Conservation (phyloP, 495 filamentous ascomycete species). For the Polyplosphaeria fusca region DNA sequence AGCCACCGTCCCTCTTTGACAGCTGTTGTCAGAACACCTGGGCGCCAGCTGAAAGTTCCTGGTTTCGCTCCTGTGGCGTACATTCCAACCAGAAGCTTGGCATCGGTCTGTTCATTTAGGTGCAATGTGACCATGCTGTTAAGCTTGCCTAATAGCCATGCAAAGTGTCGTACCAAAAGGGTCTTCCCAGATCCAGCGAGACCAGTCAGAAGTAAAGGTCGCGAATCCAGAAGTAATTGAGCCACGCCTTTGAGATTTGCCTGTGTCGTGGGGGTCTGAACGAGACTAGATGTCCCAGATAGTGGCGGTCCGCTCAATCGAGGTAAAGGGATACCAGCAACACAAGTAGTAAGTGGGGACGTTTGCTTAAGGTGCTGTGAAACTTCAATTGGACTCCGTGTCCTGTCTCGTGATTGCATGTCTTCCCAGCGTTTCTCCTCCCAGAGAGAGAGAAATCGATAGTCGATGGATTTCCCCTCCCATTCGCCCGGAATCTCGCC, state of each 20-base stretch:
- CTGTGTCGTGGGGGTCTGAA: slow-evolving; percentile 68
- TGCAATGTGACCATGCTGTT: slow-evolving; percentile 83
- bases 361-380: slow-evolving; percentile 34
- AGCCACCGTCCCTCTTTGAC: slow-evolving; percentile 94
- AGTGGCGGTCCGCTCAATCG: slow-evolving; percentile 53
- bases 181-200: slow-evolving; percentile 89
- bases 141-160: slow-evolving; percentile 68
- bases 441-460: slow-evolving; percentile 77
- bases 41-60: slow-evolving; percentile 85
- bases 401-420: slow-evolving; percentile 17
- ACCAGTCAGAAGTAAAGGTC: slow-evolving; percentile 77
- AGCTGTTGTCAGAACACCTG: slow-evolving; percentile 92
- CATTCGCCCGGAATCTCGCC: slow-evolving; percentile 63
- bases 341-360: slow-evolving; percentile 50
- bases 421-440: slow-evolving; percentile 56
- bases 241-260: slow-evolving; percentile 69
- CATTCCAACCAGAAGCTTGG: slow-evolving; percentile 88
- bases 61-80: slow-evolving; percentile 82
- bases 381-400: too few relatives aligned
- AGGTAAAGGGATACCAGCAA: slow-evolving; percentile 66
- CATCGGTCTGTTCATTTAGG: slow-evolving; percentile 95
- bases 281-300: slow-evolving; percentile 44
- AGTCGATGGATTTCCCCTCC: slow-evolving; percentile 78
- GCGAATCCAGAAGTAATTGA: slow-evolving; percentile 56
- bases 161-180: slow-evolving; percentile 75